phyloP scores from a whole-genome alignment of 805 yeast genomes.

The Lipomyces yamadae region DNA sequence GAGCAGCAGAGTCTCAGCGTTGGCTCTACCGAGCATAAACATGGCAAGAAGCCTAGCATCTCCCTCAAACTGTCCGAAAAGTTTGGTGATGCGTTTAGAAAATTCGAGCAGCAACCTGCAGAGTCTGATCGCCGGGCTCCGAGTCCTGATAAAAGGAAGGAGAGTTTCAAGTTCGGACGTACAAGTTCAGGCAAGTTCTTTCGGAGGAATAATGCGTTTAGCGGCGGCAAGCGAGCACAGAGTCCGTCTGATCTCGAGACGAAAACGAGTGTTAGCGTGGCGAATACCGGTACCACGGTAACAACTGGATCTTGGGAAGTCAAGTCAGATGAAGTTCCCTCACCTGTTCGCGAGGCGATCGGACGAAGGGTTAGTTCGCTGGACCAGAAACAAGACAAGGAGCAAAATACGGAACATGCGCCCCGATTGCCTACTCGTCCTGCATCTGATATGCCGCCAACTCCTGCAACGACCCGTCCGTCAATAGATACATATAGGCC shows the following conservation, averaged over 20 bases:
- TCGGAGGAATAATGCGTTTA: slow-evolving; percentile 7
- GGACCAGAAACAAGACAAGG: not conserved
- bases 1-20: slow-evolving; percentile 8
- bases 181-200: slow-evolving; percentile 23
- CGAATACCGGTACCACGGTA: not conserved
- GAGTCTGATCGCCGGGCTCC: slow-evolving; percentile 12
- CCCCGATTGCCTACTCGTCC: not conserved
- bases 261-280: not conserved
- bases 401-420: not conserved
- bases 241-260: not conserved
- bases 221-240: not conserved
- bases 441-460: not conserved
- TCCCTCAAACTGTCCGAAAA: slow-evolving; percentile 27
- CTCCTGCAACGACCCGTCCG: not conserved
- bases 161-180: slow-evolving; percentile 18
- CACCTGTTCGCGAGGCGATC: slow-evolving; percentile 12
- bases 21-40: slow-evolving; percentile 18
- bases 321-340: slow-evolving; percentile 13
- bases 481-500: not conserved
- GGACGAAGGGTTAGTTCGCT: not conserved
- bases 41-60: slow-evolving; percentile 30
- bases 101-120: slow-evolving; percentile 25
- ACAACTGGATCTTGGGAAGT: slow-evolving; percentile 23
- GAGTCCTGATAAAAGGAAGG: slow-evolving; percentile 26
- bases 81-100: slow-evolving; percentile 34